These are phyloP conservation scores for Syzygium aqueum DNA, from an alignment of 345 rosid genomes.

Conservation along the genomic window DNA sequence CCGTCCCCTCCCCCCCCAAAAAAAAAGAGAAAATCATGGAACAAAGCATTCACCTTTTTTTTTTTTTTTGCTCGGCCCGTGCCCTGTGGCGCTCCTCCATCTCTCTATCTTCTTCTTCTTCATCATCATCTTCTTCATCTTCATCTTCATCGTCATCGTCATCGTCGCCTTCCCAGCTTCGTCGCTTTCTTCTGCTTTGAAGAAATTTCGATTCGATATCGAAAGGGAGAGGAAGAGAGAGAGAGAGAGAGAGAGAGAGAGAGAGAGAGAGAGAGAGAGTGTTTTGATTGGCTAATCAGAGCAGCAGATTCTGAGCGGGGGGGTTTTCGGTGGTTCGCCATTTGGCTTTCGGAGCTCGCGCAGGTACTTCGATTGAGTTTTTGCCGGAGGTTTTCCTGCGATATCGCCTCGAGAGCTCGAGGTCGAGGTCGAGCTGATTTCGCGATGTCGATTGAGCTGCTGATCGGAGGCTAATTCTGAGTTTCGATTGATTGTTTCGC, in stretches of 20 bases:
- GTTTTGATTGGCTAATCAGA: neutral
- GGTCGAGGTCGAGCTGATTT: neutral
- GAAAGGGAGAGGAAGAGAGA: neutral
- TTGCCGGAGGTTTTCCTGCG: neutral
- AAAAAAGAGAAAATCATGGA: neutral
- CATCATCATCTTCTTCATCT: neutral
- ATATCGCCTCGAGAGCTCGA: neutral
- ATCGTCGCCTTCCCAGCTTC: neutral
- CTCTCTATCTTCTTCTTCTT: neutral
- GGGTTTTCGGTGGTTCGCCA: neutral
- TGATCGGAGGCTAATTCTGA: neutral
- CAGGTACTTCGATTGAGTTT: neutral
- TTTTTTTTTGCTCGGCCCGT: neutral
- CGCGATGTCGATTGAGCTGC: neutral
- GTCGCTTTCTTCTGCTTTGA: neutral
- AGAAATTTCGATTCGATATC: constrained; percentile 1
- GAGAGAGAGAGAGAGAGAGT: neutral
- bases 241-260: neutral
- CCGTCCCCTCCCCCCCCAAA: neutral
- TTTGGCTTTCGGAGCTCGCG: neutral
- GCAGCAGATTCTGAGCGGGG: neutral
- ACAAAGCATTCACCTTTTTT: neutral
- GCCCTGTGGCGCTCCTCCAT: constrained; percentile 1
- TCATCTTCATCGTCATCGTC: neutral
- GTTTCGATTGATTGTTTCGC: neutral